phyloP scores from a whole-genome alignment of 164 flowering plant genomes.

The Liquidambar formosana region DNA sequence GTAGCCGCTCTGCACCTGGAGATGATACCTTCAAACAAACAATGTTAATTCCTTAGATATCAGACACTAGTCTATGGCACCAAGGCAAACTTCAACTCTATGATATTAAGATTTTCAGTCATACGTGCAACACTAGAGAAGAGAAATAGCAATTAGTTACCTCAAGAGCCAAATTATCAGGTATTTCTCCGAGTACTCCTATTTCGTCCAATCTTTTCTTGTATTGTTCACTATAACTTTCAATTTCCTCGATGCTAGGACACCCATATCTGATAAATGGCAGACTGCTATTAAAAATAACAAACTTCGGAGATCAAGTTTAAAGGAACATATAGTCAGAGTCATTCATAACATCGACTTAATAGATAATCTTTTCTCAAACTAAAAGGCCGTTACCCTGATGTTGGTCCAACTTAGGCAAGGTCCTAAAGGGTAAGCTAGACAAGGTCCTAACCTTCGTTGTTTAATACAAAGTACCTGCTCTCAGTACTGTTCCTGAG shows the following conservation, averaged over 20 bases:
- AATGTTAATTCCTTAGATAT: not conserved
- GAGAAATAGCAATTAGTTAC: constrained; percentile 28
- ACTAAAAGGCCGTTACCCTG: no score
- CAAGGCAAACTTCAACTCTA: not conserved
- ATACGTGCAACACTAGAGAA: not conserved
- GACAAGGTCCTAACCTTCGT: no score
- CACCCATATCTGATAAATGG: constrained; percentile 70
- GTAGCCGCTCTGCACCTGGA: constrained; percentile 87
- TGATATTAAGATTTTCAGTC: not conserved
- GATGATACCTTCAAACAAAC: constrained; percentile 72
- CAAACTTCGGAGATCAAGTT: not conserved
- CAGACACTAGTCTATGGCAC: not conserved
- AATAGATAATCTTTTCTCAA: no score
- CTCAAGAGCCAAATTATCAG: constrained; percentile 80
- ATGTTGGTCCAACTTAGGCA: no score
- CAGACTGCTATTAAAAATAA: not conserved
- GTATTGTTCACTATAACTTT: constrained; percentile 57
- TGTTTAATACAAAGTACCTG: no score
- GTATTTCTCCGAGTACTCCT: constrained; percentile 73
- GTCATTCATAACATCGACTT: no score
- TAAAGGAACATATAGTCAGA: not conserved
- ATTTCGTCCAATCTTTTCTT: constrained; percentile 70
- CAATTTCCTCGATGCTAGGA: constrained; percentile 82
- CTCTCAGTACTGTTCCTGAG: no score
- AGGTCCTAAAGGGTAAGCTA: no score